Conservation (phyloP, 2,329 filamentous ascomycete genomes). For the Xylariaceae sp. region DNA sequence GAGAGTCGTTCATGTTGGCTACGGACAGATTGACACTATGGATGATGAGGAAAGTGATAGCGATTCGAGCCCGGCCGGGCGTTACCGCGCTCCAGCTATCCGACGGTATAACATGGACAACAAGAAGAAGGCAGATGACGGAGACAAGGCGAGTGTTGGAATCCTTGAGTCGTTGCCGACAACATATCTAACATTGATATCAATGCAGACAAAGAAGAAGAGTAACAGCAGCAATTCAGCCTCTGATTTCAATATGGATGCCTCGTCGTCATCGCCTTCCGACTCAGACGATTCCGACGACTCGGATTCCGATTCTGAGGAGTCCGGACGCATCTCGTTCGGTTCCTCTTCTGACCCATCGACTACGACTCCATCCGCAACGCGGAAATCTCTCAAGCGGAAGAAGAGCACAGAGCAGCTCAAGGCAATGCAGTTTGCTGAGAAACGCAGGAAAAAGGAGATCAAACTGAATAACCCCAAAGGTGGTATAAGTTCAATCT, state of each 20-base stretch:
- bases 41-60: constrained; percentile 23
- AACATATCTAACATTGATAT: constrained; percentile 28
- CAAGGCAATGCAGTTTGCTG: constrained; percentile 48
- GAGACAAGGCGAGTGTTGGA: constrained; percentile 16
- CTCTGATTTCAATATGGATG: constrained; percentile 35
- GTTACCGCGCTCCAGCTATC: constrained; percentile 22
- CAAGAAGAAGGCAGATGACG: constrained; percentile 24
- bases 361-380: constrained; percentile 36
- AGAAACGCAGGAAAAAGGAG: constrained; percentile 59
- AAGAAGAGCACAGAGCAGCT: constrained; percentile 45
- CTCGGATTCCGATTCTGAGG: background rate
- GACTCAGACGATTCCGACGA: constrained; percentile 15
- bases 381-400: constrained; percentile 35
- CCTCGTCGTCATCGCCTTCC: constrained; percentile 21
- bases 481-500: constrained; percentile 51
- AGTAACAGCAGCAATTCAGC: constrained; percentile 31
- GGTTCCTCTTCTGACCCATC: constrained; percentile 37
- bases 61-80: constrained; percentile 18
- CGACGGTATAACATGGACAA: constrained; percentile 33
- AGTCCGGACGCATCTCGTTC: constrained; percentile 31
- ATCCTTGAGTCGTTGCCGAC: background rate
- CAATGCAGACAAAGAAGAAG: constrained; percentile 28
- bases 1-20: constrained; percentile 58
- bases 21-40: constrained; percentile 37
- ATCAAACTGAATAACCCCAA: constrained; percentile 56